Evolutionary conservation across 2,329 filamentous ascomycete genomes (phyloP).

Genomic region (Cladosporium sp.): DNA sequence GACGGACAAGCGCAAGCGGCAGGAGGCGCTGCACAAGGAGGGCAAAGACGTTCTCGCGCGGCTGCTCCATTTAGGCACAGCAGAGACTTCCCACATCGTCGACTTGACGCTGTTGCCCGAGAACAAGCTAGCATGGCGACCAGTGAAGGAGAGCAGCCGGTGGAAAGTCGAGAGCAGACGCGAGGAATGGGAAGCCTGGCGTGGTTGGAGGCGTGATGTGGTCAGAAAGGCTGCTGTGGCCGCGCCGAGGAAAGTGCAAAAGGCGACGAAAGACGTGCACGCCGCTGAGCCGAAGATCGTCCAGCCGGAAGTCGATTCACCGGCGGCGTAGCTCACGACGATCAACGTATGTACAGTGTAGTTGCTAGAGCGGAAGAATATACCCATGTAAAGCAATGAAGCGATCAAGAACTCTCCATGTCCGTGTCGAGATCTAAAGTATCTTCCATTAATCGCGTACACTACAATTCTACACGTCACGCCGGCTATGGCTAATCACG

Average conservation of each 20-base stretch:
- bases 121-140: slow-evolving; percentile 61
- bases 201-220: slow-evolving; percentile 29
- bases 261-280: neutral
- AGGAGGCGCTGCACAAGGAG: slow-evolving; percentile 52
- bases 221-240: slow-evolving; percentile 12
- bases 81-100: slow-evolving; percentile 46
- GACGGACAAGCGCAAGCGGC: slow-evolving; percentile 31
- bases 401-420: too few species aligned
- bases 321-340: neutral
- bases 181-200: slow-evolving; percentile 55
- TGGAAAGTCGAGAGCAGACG: slow-evolving; percentile 60
- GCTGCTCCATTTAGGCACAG: slow-evolving; percentile 55
- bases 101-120: slow-evolving; percentile 53
- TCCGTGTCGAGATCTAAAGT: too few species aligned
- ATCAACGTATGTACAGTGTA: neutral
- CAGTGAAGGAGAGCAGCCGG: slow-evolving; percentile 56
- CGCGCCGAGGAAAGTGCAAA: neutral
- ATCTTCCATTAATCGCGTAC: too few species aligned
- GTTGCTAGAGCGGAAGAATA: neutral
- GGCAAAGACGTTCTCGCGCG: slow-evolving; percentile 59
- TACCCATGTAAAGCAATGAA: neutral
- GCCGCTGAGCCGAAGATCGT: neutral
- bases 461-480: too few species aligned
- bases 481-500: neutral
- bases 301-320: slow-evolving; percentile 15